A percentile compares a stretch with the other conserved stretches of the same genome.
Conservation (phyloP, 2,329 filamentous ascomycete genomes). For the Balansia obtecta region DNA sequence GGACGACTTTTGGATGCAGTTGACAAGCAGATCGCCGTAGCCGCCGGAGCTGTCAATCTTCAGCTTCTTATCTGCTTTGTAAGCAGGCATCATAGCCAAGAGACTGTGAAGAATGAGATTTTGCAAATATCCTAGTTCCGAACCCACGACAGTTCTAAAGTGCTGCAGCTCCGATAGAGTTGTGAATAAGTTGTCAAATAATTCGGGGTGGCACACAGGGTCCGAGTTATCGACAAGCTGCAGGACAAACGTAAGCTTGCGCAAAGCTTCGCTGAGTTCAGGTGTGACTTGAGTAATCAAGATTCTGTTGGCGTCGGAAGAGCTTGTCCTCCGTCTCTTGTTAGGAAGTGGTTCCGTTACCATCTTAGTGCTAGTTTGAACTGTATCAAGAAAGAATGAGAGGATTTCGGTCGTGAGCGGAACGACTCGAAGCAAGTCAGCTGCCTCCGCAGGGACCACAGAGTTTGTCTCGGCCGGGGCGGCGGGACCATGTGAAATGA, state of each 20-base stretch:
- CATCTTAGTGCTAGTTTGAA: constrained; percentile 63
- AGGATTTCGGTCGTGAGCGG: constrained; percentile 64
- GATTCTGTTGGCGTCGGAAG: constrained; percentile 50
- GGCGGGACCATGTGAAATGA: constrained; percentile 38
- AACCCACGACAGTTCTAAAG: constrained; percentile 67
- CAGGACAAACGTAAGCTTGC: constrained; percentile 72
- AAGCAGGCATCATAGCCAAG: constrained; percentile 69
- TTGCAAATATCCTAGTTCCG: constrained; percentile 83
- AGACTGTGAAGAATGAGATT: constrained; percentile 73
- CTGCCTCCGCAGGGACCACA: constrained; percentile 44
- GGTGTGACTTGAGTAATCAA: constrained; percentile 49
- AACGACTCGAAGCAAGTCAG: constrained; percentile 60
- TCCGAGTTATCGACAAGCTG: constrained; percentile 77
- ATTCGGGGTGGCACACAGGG: constrained; percentile 60
- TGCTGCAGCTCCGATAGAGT: constrained; percentile 79
- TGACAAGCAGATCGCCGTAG: constrained; percentile 81
- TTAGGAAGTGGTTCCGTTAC: constrained; percentile 59
- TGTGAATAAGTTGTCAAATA: constrained; percentile 71
- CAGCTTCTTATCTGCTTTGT: constrained; percentile 47
- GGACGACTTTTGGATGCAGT: constrained; percentile 82
- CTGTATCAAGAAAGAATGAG: constrained; percentile 56
- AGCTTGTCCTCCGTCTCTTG: constrained; percentile 70
- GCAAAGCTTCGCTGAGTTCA: constrained; percentile 55
- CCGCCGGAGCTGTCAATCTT: constrained; percentile 68
- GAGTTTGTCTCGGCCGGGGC: constrained; percentile 19